Evolutionary conservation across 2,329 filamentous ascomycete species (phyloP), one percentile per base, ranked within the genome.

Genomic region (Ophiostoma perfectum): DNA sequence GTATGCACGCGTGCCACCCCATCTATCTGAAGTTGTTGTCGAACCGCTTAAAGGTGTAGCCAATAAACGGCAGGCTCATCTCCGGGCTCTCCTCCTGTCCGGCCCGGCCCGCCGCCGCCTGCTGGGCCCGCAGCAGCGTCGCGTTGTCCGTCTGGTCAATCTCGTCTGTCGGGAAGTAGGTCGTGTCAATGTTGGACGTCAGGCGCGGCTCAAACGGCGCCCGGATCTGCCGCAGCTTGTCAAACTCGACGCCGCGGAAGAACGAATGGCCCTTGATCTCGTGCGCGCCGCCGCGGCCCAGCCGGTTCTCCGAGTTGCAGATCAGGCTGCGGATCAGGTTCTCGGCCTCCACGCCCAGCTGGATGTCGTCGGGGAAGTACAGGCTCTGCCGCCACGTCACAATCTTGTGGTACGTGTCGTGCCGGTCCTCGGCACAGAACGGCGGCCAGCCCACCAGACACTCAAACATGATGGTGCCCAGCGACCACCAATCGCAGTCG

Each of bases 391-490:
- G 89, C 95, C 95, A 99, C 81, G 97, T 97, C 75, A 99, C 93
- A 78, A 99, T 99, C 85, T 99, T 99, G 73, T 94, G 90, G 81
- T 99, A 99, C 1, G 95, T 98, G 78, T 98, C 95, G 76, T 96
- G 94, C 70, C 93, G 91, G 77, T 98, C 94, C 78, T 99, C 95
- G 27, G 95, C 94, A 78, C 95, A 99, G 86, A 99, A 99, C 42
- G 95, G 95, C 68, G 95, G 95, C 95, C 95, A 99, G 75, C 95
- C 95, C 71, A 99, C 93, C 73, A 99, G 84, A 79, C 95, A 99
- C 80, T 99, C 95, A 75, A 98, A 99, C 95, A 99, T 98, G 80
- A 99, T 99, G 62, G 95, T 97, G 67, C 95, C 95, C 65, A 99
- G 86, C 36, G 92, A 96, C 95, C 95, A 99, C 95, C 95, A 99